Conservation (phyloP, 768 basidiomycete species). For the Hygrophorus pudorinus region DNA sequence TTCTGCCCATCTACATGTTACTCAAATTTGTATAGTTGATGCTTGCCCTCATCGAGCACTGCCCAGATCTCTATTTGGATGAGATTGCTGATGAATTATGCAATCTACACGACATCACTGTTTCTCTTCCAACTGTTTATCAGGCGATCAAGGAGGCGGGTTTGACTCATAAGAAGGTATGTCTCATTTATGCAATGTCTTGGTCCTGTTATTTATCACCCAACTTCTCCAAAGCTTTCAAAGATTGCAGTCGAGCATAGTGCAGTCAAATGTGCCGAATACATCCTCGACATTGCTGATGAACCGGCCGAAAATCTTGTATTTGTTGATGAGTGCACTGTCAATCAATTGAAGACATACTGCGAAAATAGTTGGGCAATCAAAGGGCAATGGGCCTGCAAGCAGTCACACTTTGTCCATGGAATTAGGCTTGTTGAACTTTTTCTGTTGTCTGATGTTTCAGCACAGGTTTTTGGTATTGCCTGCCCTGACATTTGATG, state of each 20-base stretch:
- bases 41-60: too few species aligned
- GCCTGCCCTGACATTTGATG: not conserved
- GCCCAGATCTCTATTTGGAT: too few species aligned
- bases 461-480: not conserved
- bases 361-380: too few species aligned
- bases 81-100: too few species aligned
- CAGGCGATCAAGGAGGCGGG: not conserved
- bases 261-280: not conserved
- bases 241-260: not conserved
- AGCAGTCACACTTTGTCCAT: not conserved
- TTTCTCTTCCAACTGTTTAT: not conserved
- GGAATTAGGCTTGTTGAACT: not conserved
- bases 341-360: too few species aligned
- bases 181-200: not conserved
- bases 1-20: not conserved
- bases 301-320: not conserved
- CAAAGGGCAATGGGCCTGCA: not conserved
- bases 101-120: not conserved
- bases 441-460: not conserved
- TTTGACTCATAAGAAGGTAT: not conserved
- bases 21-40: too few species aligned
- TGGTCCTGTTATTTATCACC: not conserved
- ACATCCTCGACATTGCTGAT: not conserved
- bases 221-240: not conserved
- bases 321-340: not conserved